These are phyloP conservation scores for Umbelopsis sp. DNA, from an alignment of 371 early-diverging fungal species.

Conservation along the genomic window DNA sequence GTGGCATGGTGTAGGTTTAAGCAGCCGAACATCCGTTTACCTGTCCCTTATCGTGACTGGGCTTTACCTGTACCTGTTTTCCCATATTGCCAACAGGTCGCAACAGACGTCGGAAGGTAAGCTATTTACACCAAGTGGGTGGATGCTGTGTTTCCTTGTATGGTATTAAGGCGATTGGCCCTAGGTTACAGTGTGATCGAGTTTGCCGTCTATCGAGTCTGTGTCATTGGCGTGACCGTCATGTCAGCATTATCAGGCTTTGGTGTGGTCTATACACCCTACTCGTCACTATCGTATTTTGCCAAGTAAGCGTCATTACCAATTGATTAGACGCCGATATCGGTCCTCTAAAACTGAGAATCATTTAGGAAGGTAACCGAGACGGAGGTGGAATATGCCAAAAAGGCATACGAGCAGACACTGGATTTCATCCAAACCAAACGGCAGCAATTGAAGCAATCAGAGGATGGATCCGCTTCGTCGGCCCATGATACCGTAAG, in stretches of 20 bases:
- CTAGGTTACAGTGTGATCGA: slow-evolving; percentile 51
- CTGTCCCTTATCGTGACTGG: neutral
- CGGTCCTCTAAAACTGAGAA: neutral
- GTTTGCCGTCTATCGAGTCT: slow-evolving; percentile 77
- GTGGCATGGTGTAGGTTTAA: neutral
- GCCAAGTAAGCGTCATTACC: slow-evolving; percentile 19
- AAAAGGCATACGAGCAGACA: slow-evolving; percentile 43
- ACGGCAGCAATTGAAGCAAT: slow-evolving; percentile 18
- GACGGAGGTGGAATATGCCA: slow-evolving; percentile 35
- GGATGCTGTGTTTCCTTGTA: slow-evolving; percentile 20
- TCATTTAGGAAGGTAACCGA: slow-evolving; percentile 34
- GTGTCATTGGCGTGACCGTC: slow-evolving; percentile 88
- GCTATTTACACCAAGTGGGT: neutral
- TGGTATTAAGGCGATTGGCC: slow-evolving; percentile 23
- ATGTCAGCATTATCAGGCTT: slow-evolving; percentile 94
- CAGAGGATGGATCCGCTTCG: neutral
- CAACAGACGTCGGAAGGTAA: slow-evolving; percentile 26
- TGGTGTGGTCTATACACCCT: slow-evolving; percentile 92
- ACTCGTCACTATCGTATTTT: slow-evolving; percentile 51
- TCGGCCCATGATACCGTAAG: neutral
- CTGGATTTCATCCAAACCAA: slow-evolving; percentile 35
- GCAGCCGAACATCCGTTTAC: neutral
- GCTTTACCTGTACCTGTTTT: neutral
- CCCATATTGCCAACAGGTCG: slow-evolving; percentile 24
- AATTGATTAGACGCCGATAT: neutral